Percentiles rank a stretch among this genome's conserved stretches.
Evolutionary conservation across 768 basidiomycete species (phyloP).

Genomic region (Boletus rex-veris): DNA sequence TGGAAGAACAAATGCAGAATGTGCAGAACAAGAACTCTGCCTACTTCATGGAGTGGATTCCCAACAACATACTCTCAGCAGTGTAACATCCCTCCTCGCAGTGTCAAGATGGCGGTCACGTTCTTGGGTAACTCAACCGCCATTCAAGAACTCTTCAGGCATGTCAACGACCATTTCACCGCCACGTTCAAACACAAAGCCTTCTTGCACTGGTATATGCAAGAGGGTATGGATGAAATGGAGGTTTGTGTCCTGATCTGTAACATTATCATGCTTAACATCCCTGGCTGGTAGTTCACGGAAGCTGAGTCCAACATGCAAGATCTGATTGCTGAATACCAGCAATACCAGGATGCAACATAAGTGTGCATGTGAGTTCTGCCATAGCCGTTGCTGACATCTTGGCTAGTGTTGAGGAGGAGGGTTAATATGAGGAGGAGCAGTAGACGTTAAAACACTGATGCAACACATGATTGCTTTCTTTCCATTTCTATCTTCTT

Average conservation of each 20-base stretch:
- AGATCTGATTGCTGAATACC: constrained; percentile 96
- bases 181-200: constrained; percentile 99
- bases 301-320: constrained; percentile 99
- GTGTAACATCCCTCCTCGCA: constrained; percentile 96
- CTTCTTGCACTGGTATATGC: constrained; percentile 98
- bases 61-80: constrained; percentile 98
- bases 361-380: constrained; percentile 39
- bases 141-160: constrained; percentile 98
- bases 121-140: constrained; percentile 98
- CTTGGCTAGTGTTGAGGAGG: constrained; percentile 70
- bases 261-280: not conserved
- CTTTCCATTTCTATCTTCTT: constrained; percentile 15
- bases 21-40: constrained; percentile 97
- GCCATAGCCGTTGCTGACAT: constrained; percentile 9
- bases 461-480: constrained; percentile 18
- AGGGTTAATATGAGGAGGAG: constrained; percentile 84
- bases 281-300: constrained; percentile 58
- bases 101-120: constrained; percentile 94
- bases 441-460: constrained; percentile 29
- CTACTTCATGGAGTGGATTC: constrained; percentile 99
- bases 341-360: constrained; percentile 95
- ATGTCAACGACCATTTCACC: constrained; percentile 97
- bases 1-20: constrained; percentile 98
- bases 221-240: constrained; percentile 99
- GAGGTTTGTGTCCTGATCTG: constrained; percentile 46